A percentile compares a stretch with the other conserved stretches of the same genome.
Evolutionary conservation across 1,284 basidiomycete species (phyloP).

Genomic region (Puccinia triticina): DNA sequence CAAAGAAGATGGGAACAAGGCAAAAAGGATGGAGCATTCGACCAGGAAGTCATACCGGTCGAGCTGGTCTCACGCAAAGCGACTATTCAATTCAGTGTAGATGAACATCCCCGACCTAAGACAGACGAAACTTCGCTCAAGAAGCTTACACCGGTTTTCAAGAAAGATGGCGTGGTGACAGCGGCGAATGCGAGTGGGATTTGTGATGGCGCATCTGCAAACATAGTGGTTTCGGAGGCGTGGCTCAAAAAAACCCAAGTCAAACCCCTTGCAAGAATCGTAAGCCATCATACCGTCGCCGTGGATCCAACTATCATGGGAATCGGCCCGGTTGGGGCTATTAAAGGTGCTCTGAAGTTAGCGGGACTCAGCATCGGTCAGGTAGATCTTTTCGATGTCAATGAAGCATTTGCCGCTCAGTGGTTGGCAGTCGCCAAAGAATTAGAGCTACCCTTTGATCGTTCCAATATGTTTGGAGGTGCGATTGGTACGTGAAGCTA

Average conservation of each 20-base stretch:
- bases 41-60: constrained; percentile 61
- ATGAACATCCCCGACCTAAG: constrained; percentile 70
- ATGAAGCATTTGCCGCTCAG: constrained; percentile 90
- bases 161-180: constrained; percentile 83
- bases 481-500: constrained; percentile 58
- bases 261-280: constrained; percentile 84
- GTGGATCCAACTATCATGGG: constrained; percentile 67
- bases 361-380: constrained; percentile 62
- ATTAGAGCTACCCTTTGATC: constrained; percentile 69
- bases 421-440: constrained; percentile 88
- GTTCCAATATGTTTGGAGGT: constrained; percentile 65
- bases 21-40: constrained; percentile 62
- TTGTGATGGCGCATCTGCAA: constrained; percentile 95
- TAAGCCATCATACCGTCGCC: constrained; percentile 68
- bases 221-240: constrained; percentile 82
- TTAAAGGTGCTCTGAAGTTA: constrained; percentile 60
- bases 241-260: constrained; percentile 57
- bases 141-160: constrained; percentile 82
- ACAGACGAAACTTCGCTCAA: constrained; percentile 91
- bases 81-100: constrained; percentile 59
- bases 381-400: constrained; percentile 66
- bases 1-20: constrained; percentile 62
- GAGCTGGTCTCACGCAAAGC: constrained; percentile 57
- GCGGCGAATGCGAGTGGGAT: constrained; percentile 94
- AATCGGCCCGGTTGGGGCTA: constrained; percentile 65